Conservation (phyloP, 441 rosid species). For the Populus hybrid region DNA sequence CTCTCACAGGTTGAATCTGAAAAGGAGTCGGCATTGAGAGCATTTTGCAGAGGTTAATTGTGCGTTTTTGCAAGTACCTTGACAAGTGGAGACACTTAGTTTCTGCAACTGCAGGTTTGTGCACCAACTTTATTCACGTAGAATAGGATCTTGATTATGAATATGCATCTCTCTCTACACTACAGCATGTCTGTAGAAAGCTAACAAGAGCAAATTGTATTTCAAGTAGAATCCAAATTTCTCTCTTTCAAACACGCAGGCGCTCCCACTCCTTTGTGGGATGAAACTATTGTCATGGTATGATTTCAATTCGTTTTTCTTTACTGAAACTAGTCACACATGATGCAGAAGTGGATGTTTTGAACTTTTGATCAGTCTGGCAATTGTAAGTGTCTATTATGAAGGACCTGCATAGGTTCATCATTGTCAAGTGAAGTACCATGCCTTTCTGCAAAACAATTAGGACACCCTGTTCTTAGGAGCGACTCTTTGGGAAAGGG, state of each 20-base stretch:
- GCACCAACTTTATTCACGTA: conserved; percentile 13
- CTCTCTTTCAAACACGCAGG: neutral
- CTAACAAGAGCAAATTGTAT: neutral
- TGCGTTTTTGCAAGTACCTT: conserved; percentile 71
- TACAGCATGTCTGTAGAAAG: neutral
- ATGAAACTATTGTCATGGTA: neutral
- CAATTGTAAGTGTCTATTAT: conserved; percentile 80
- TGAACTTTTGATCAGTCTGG: conserved; percentile 84
- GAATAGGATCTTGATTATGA: conserved; percentile 10
- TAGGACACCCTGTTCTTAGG: conserved; percentile 89
- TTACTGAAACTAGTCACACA: neutral
- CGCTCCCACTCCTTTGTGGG: neutral
- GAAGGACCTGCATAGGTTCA: conserved; percentile 68
- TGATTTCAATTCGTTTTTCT: neutral
- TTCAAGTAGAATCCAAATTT: neutral
- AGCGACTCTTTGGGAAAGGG: conserved; percentile 91
- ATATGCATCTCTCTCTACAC: neutral
- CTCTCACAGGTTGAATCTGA: conserved; percentile 83
- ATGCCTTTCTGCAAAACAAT: conserved; percentile 61
- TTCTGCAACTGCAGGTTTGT: conserved; percentile 75
- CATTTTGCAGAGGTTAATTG: conserved; percentile 76
- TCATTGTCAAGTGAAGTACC: conserved; percentile 53
- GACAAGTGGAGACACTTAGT: conserved; percentile 80
- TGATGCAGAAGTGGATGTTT: conserved; percentile 86
- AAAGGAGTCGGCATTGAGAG: conserved; percentile 69